Base-by-base conservation (phyloP, 1,139 yeast species). In the Pichiaceae sp. region DNA sequence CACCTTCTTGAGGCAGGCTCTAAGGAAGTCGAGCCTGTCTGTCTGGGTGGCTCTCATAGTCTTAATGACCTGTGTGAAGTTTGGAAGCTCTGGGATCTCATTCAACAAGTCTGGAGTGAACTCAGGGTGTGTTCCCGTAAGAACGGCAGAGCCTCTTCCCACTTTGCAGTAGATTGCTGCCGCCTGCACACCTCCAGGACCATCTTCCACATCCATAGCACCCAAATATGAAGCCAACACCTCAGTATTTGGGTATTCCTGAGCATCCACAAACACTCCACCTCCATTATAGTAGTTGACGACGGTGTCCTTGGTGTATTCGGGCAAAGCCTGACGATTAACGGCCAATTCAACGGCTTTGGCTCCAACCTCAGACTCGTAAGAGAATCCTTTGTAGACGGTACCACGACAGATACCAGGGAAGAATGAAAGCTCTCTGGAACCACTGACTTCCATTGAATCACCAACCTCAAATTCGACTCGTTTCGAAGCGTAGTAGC, bases 121-220 rank as follows among this genome's bases (percentile, higher is more conserved):
- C 57, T 93, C 99, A 0, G 96, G 95, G 57, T 93, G 98, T 0
- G 87, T 71, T 0, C 97, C 97, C 3, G 82, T 67, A n/a, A 91
- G 65, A 3, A 91, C 57, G 0, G 79, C 95, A 28, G 63, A 65
- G 2, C 98, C 98, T 34, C 70, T 65, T 1, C 96, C 96, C 3
- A 77, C 72, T 14, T 66, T 64, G 48, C 86, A 72, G 40, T 72
- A 62, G 2, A 91, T 72, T 1, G 75, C 82, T 0, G 89, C 85
- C 2, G 83, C 76, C 12, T 66, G 66, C 1, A 54, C 48, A 3
- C 62, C 64, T 9, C 47, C 53, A 9, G 51, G 50, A 11, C 55
- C 60, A 14, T 69, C 74, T 1, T 63, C 57, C 6, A 75, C 75
- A 26, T 65, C 70, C 3, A 70, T 43, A 0, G 57, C 52, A 1